Percentiles rank a stretch among this genome's conserved stretches.
These are phyloP conservation scores for Azolla pinnata DNA, from an alignment of 75 land plant genomes.

Conservation along the genomic window DNA sequence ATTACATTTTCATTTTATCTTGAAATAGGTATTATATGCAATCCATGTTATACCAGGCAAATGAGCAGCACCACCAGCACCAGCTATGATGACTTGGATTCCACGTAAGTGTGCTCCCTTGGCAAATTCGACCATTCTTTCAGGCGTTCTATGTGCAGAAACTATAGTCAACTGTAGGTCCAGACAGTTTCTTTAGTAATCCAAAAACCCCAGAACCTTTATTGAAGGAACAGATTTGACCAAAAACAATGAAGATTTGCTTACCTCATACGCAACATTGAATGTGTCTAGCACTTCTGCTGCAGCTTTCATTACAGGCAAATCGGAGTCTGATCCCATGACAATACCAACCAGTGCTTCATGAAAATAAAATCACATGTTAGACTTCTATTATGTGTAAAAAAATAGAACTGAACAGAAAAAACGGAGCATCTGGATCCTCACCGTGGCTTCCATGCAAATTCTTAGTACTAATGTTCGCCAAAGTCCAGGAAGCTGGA, in stretches of 20 bases:
- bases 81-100: constrained; percentile 78
- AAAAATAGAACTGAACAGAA: too few species aligned
- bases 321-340: constrained; percentile 98
- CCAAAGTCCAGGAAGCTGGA: constrained; percentile 1
- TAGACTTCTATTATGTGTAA: too few species aligned
- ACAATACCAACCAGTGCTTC: constrained; percentile 58
- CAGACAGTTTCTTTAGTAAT: neutral
- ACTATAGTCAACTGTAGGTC: constrained; percentile 54
- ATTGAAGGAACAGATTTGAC: neutral
- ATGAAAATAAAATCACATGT: too few species aligned
- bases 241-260: neutral
- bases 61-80: constrained; percentile 99
- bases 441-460: too few species aligned
- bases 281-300: constrained; percentile 58
- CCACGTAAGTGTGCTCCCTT: constrained; percentile 62
- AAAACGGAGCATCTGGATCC: too few species aligned
- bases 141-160: constrained; percentile 92
- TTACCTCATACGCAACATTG: constrained; percentile 62
- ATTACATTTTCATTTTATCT: neutral
- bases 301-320: constrained; percentile 87
- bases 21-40: neutral
- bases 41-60: constrained; percentile 50
- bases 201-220: neutral
- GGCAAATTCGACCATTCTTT: constrained; percentile 77
- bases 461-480: too few species aligned